These are phyloP conservation scores for Nakaseomyces uthaithaninus DNA, from an alignment of 1,139 yeast genomes.

Conservation along the genomic window DNA sequence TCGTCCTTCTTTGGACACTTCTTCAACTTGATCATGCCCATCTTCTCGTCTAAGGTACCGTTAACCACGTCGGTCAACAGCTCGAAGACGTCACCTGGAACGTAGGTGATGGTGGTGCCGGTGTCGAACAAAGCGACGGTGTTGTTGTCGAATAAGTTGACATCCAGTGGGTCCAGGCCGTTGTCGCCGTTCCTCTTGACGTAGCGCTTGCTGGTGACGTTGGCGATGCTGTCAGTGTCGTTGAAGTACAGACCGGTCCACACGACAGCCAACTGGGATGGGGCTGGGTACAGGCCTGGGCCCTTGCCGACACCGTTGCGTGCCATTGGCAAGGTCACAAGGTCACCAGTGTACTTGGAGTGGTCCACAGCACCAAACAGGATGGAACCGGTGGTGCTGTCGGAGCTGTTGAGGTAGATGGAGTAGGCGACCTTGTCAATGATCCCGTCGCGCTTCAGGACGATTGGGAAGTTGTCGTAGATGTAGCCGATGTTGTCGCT, in stretches of 20 bases:
- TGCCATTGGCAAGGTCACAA: conserved; percentile 38
- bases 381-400: conserved; percentile 39
- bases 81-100: neutral
- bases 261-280: conserved; percentile 41
- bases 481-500: conserved; percentile 9
- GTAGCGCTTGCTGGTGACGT: too few species aligned
- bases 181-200: too few species aligned
- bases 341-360: conserved; percentile 36
- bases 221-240: conserved; percentile 22
- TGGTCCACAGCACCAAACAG: conserved; percentile 54
- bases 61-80: neutral
- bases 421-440: conserved; percentile 50
- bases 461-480: conserved; percentile 45
- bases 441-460: conserved; percentile 46
- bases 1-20: conserved; percentile 26
- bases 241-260: conserved; percentile 29
- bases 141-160: conserved; percentile 21
- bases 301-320: conserved; percentile 33
- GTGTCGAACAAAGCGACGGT: neutral
- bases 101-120: neutral
- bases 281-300: conserved; percentile 29
- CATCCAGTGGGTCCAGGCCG: conserved; percentile 22
- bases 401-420: conserved; percentile 39
- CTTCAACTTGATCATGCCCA: conserved; percentile 33
- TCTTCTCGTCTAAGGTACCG: conserved; percentile 26